Percentiles rank a stretch among this genome's conserved stretches.
These are phyloP conservation scores for Brettanomyces custersianus DNA, from an alignment of 805 yeast species.

Conservation along the genomic window DNA sequence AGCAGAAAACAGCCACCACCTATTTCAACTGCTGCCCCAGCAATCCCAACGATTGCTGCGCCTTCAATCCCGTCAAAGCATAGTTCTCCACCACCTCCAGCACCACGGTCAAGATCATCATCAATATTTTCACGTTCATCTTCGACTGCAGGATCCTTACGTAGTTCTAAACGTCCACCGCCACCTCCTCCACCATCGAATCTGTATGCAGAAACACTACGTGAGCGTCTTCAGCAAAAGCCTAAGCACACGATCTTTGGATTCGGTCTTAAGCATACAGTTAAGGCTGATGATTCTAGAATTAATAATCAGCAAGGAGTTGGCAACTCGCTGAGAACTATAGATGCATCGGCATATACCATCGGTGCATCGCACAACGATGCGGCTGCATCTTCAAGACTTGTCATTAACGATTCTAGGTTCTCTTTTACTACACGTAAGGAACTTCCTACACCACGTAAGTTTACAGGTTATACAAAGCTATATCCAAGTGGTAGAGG, in stretches of 20 bases:
- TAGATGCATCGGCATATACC: constrained; percentile 60
- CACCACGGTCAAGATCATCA: constrained; percentile 1
- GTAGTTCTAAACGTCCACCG: constrained; percentile 16
- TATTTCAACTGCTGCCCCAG: constrained; percentile 6
- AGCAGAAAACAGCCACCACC: constrained; percentile 5
- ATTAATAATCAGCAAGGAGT: constrained; percentile 35
- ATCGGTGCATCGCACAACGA: constrained; percentile 30
- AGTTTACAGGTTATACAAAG: constrained; percentile 60
- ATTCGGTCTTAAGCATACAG: constrained; percentile 6
- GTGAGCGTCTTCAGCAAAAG: constrained; percentile 11
- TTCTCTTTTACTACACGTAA: constrained; percentile 59
- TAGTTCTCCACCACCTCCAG: constrained; percentile 5
- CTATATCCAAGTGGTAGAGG: constrained; percentile 95
- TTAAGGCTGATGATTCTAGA: constrained; percentile 22
- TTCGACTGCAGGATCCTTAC: constrained; percentile 3
- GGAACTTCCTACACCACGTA: constrained; percentile 83
- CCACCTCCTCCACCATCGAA: constrained; percentile 22
- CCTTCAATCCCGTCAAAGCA: constrained; percentile 4
- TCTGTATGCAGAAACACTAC: constrained; percentile 17
- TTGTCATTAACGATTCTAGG: constrained; percentile 61
- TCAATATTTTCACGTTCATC: constrained; percentile 4
- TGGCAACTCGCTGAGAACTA: constrained; percentile 46
- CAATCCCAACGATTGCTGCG: constrained; percentile 7
- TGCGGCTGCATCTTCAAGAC: constrained; percentile 15
- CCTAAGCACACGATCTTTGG: constrained; percentile 8